These are phyloP conservation scores for Hansenula sp. DNA, from an alignment of 1,139 yeast genomes.

Conservation along the genomic window DNA sequence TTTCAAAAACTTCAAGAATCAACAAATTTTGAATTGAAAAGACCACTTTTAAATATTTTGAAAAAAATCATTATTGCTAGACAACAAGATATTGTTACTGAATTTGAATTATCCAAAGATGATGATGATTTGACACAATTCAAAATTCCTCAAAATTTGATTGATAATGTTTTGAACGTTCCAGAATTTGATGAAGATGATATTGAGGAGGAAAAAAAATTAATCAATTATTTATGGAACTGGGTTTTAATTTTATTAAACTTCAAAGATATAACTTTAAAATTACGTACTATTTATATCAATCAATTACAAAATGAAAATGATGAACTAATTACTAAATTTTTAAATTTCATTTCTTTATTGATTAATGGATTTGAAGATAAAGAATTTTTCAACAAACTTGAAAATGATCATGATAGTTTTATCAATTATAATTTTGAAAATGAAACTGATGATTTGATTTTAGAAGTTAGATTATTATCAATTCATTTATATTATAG, in stretches of 20 bases:
- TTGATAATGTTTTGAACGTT: constrained; percentile 24
- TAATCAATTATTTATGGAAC: constrained; percentile 54
- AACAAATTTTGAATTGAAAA: constrained; percentile 26
- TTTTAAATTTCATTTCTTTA: constrained; percentile 48
- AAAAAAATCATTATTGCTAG: constrained; percentile 28
- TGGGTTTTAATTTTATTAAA: constrained; percentile 65
- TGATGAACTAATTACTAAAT: constrained; percentile 38
- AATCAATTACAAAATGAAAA: constrained; percentile 43
- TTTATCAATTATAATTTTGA: constrained; percentile 20
- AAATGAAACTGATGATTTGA: constrained; percentile 19
- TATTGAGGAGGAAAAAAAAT: constrained; percentile 29
- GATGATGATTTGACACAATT: constrained; percentile 19
- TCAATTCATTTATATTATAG: constrained; percentile 54
- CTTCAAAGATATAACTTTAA: constrained; percentile 63
- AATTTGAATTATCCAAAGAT: constrained; percentile 47
- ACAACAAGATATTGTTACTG: constrained; percentile 59
- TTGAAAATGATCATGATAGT: constrained; percentile 27
- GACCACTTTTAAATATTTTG: constrained; percentile 34
- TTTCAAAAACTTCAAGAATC: constrained; percentile 14
- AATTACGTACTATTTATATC: constrained; percentile 57
- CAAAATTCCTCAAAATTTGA: constrained; percentile 33
- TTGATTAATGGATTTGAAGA: constrained; percentile 39
- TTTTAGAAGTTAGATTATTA: constrained; percentile 36
- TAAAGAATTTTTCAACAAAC: constrained; percentile 27
- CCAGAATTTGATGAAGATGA: constrained; percentile 16